Conservation (phyloP, 192 early-diverging fungal species). For the Allomyces macrogynus region DNA sequence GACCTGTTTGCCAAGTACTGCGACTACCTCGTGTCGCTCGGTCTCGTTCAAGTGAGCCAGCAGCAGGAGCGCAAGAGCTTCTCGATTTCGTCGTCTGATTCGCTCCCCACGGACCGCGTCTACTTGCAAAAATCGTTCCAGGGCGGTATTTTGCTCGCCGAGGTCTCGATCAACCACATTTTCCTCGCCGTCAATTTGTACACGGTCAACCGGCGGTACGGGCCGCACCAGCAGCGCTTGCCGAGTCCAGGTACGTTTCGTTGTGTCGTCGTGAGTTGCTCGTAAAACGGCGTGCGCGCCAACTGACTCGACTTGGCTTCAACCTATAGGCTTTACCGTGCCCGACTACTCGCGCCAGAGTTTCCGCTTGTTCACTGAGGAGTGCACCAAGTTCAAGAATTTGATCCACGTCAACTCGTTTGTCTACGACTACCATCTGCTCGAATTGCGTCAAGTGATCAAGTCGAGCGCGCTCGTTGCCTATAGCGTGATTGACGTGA, state of each 20-base stretch:
- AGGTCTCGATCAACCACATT: slow-evolving; percentile 27
- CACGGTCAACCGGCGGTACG: slow-evolving; percentile 29
- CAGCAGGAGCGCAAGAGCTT: neutral
- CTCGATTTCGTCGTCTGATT: neutral
- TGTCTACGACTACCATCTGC: slow-evolving; percentile 36
- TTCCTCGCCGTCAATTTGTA: slow-evolving; percentile 38
- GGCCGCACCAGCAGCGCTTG: slow-evolving; percentile 7
- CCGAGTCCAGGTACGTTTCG: neutral
- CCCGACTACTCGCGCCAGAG: slow-evolving; percentile 7
- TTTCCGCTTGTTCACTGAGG: slow-evolving; percentile 28
- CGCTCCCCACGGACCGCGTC: slow-evolving; percentile 3
- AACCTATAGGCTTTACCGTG: neutral
- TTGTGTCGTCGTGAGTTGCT: neutral
- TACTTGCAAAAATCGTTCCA: slow-evolving; percentile 29
- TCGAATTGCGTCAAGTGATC: neutral
- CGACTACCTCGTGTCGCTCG: neutral
- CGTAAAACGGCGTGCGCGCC: no score
- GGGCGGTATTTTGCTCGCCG: slow-evolving; percentile 36
- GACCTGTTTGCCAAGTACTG: neutral
- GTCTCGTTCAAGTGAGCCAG: neutral
- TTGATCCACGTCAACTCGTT: slow-evolving; percentile 38
- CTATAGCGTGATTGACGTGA: neutral
- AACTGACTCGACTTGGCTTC: no score
- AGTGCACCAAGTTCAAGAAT: slow-evolving; percentile 34
- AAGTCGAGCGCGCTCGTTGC: neutral